These are phyloP conservation scores for Cucumis melo DNA, from an alignment of 306 rosid species.

Conservation along the genomic window DNA sequence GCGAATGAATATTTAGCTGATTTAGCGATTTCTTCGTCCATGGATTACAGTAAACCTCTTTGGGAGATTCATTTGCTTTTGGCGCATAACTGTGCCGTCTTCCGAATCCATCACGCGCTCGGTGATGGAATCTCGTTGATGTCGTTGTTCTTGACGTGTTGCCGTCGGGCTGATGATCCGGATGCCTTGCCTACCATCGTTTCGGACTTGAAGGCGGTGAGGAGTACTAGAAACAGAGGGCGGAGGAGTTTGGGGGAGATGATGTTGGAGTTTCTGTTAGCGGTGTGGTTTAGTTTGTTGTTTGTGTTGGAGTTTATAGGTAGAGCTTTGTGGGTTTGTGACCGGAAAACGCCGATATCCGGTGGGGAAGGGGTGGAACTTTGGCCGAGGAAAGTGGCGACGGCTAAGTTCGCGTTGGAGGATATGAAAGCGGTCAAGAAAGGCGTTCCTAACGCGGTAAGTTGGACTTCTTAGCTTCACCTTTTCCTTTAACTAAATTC, in stretches of 20 bases:
- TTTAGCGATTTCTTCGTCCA: slow-evolving; percentile 31
- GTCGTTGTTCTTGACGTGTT: slow-evolving; percentile 55
- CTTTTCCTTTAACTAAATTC: too few relatives aligned
- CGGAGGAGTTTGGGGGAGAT: background rate
- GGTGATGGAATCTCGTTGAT: slow-evolving; percentile 83
- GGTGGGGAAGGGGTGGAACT: slow-evolving; percentile 82
- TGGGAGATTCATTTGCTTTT: slow-evolving; percentile 69
- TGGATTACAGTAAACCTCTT: slow-evolving; percentile 49
- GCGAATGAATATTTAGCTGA: slow-evolving; percentile 48
- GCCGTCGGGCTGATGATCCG: slow-evolving; percentile 29
- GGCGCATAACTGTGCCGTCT: slow-evolving; percentile 40
- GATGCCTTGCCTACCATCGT: slow-evolving; percentile 22
- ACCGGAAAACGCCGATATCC: slow-evolving; percentile 32
- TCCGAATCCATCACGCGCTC: slow-evolving; percentile 64
- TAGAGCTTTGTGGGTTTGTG: slow-evolving; percentile 44
- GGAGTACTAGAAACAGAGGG: background rate
- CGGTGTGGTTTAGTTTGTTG: slow-evolving; percentile 30
- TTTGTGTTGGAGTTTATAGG: slow-evolving; percentile 27
- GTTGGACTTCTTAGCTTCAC: background rate
- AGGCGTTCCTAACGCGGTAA: slow-evolving; percentile 39
- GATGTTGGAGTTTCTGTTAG: slow-evolving; percentile 8
- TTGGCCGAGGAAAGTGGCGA: slow-evolving; percentile 74
- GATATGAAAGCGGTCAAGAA: slow-evolving; percentile 58
- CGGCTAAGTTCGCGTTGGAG: slow-evolving; percentile 44
- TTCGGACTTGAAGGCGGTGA: background rate